phyloP scores from a whole-genome alignment of 768 basidiomycete genomes.

The Kwoniella dendrophila region DNA sequence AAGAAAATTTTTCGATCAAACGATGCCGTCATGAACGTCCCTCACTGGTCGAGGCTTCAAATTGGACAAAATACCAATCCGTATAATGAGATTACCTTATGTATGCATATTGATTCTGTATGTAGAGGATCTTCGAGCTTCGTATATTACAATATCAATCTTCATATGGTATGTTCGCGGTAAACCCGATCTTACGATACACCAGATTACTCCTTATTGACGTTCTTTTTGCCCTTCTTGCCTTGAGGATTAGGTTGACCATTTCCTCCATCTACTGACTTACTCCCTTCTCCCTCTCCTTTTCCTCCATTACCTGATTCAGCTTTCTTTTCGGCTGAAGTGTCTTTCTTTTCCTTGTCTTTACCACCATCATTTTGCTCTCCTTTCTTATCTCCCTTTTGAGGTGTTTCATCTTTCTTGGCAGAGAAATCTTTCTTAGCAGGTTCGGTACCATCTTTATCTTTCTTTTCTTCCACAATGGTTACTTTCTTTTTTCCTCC shows the following conservation, averaged over 20 bases:
- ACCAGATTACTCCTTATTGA: background rate
- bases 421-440: background rate
- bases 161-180: background rate
- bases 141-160: background rate
- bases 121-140: too few relatives aligned
- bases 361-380: background rate
- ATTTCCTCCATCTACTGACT: too few relatives aligned
- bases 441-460: background rate
- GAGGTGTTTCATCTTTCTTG: background rate
- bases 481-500: background rate
- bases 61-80: too few relatives aligned
- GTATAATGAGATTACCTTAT: too few relatives aligned
- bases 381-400: background rate
- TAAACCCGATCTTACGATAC: too few relatives aligned
- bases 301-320: too few relatives aligned
- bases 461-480: background rate
- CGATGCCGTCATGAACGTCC: too few relatives aligned
- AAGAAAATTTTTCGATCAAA: too few relatives aligned
- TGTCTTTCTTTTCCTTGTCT: background rate
- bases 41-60: too few relatives aligned
- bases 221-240: slow-evolving; percentile 1
- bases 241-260: background rate
- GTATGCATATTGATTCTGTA: too few relatives aligned
- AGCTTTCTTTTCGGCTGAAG: background rate
- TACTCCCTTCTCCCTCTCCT: too few relatives aligned